phyloP scores from a whole-genome alignment of 1,139 yeast species.

The Pichia sp. region DNA sequence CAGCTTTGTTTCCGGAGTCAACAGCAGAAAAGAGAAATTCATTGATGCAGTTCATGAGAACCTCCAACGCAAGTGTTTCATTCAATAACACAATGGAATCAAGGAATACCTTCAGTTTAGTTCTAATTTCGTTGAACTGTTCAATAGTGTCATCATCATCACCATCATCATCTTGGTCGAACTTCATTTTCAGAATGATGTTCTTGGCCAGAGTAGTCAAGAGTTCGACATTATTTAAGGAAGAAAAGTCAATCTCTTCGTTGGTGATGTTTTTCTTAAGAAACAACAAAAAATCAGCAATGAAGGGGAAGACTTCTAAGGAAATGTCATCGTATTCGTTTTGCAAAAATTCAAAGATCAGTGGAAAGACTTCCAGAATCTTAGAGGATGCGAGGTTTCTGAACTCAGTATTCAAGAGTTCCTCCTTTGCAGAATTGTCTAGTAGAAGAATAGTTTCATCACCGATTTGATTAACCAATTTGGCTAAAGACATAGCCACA shows the following conservation, averaged over 20 bases:
- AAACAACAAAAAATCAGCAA: slow-evolving; percentile 64
- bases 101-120: slow-evolving; percentile 68
- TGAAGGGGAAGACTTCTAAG: slow-evolving; percentile 71
- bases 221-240: slow-evolving; percentile 35
- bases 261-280: slow-evolving; percentile 51
- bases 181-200: slow-evolving; percentile 70
- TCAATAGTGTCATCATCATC: slow-evolving; percentile 62
- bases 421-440: slow-evolving; percentile 39
- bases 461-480: slow-evolving; percentile 68
- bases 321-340: slow-evolving; percentile 90
- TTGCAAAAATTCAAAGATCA: slow-evolving; percentile 59
- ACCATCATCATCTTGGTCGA: slow-evolving; percentile 68
- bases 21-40: slow-evolving; percentile 40
- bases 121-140: slow-evolving; percentile 74
- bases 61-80: slow-evolving; percentile 66
- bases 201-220: slow-evolving; percentile 60
- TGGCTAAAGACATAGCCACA: slow-evolving; percentile 66
- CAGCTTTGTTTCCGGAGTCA: slow-evolving; percentile 4
- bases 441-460: slow-evolving; percentile 62
- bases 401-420: slow-evolving; percentile 28
- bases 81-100: slow-evolving; percentile 75
- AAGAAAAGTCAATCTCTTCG: slow-evolving; percentile 27
- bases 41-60: slow-evolving; percentile 59
- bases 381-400: slow-evolving; percentile 37
- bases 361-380: slow-evolving; percentile 64